Base-by-base conservation (phyloP, 345 rosid genomes). In the Moricandia moricandioides region DNA sequence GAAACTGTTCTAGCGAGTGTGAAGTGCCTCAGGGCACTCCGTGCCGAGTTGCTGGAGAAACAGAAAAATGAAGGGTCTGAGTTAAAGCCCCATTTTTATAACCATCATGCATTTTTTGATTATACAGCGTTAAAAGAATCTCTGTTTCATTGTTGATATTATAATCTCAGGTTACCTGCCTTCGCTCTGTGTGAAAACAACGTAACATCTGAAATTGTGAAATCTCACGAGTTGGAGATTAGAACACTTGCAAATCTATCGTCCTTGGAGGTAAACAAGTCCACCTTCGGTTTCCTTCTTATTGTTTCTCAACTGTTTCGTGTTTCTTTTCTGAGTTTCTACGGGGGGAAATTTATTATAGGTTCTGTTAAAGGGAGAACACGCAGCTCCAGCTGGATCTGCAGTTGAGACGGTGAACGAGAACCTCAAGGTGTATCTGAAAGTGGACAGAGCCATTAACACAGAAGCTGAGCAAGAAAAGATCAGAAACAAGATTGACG, bases 371-470 rank as follows among this genome's bases (percentile, higher is more conserved):
- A 84, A 86, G 31, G 91, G 84, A 70, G 79, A 58, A 75, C 92
- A 95, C 80, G 85, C 34, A 57, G 92, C 93, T 65, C 98, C 97
- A 13, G 76, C 79, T 49, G 88, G 86, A 67, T 90, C 96, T 82
- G 86, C 88, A 1, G 86, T 95, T 37, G 92, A 89, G 86, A 89
- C 86, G 4, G 96, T 95, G 12, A 88, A 92, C 26, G 98, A 89
- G 80, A 86, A 87, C 83, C 87, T 95, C 59, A 84, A 81, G 74
- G 89, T 92, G 52, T 92, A 95, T 84, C 90, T 95, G 1, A 78
- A 86, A 85, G 93, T 86, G 59, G 81, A 89, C 17, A 93, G 97
- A 67, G 72, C 82, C 63, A 81, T 91, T 9, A 83, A 87, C 72
- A 59, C 83, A 34, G 85, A 83, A 73, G 89, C 85, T 47, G 96